Evolutionary conservation across 345 rosid species (phyloP), one percentile per base, ranked within the genome.

Genomic region (Punica granatum): DNA sequence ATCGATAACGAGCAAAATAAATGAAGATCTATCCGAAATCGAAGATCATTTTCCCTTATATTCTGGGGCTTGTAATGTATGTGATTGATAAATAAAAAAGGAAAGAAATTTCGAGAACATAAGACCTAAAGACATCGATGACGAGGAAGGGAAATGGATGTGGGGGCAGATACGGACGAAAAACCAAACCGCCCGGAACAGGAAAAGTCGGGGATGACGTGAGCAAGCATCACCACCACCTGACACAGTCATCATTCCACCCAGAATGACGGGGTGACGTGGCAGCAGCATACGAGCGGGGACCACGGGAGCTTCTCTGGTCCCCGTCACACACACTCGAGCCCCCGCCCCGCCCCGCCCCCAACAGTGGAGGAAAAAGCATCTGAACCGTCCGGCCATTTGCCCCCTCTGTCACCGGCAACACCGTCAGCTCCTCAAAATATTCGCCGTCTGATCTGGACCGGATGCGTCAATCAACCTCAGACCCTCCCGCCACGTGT

Each of bases 321-420:
- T 69, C 64, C 70, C 64, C 63, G 67, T n/a, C n/a, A n/a, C 51
- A 25, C 39, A n/a, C 44, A 19, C 56, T 7, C 25, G 31, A 6
- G 33, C 4, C 60, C 65, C 41, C 67, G 70, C 43, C 41, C 43
- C 72, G 28, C 2, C 28, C 13, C 54, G 36, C 25, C 39, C 26
- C n/a, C 8, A 3, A n/a, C 39, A 73, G 65, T 30, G 9, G 64
- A 65, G 62, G 19, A 65, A 71, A 70, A 79, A 61, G 76, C 53
- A 59, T 53, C 81, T 70, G 75, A 67, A 61, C 64, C 66, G 74
- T 65, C 82, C 83, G 75, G 83, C 80, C 23, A 59, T 3, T 39
- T 81, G 88, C 72, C 79, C 79, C 85, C 83, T 63, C 18, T 43
- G 23, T 49, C 65, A 66, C 80, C 77, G 75, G 74, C 83, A 79